phyloP scores from a whole-genome alignment of 495 filamentous ascomycete species.

The Xylaria sp. region DNA sequence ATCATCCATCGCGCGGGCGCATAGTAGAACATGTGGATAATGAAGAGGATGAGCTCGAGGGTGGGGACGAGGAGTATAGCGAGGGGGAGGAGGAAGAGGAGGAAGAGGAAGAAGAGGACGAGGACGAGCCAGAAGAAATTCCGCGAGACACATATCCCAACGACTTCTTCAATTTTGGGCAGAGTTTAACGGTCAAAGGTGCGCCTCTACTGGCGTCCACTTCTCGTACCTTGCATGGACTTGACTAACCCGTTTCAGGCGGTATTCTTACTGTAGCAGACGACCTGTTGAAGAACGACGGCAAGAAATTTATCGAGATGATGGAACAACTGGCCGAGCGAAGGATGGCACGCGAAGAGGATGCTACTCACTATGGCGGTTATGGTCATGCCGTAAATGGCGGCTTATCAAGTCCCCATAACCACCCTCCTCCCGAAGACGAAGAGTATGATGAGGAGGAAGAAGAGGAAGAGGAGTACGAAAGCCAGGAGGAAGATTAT shows the following conservation, averaged over 20 bases:
- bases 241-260: constrained; percentile 63
- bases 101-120: constrained; percentile 72
- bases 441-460: constrained; percentile 80
- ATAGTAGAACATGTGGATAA: constrained; percentile 67
- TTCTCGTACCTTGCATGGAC: constrained; percentile 42
- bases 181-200: constrained; percentile 97
- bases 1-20: constrained; percentile 58
- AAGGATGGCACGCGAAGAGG: constrained; percentile 94
- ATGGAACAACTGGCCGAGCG: constrained; percentile 99
- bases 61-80: constrained; percentile 58
- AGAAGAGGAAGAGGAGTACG: constrained; percentile 89
- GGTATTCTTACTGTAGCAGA: constrained; percentile 98
- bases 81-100: constrained; percentile 70
- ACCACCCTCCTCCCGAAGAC: constrained; percentile 65
- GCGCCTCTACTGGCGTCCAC: constrained; percentile 45
- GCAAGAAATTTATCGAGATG: constrained; percentile 99
- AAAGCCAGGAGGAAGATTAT: constrained; percentile 86
- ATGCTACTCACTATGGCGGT: constrained; percentile 72
- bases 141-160: constrained; percentile 69
- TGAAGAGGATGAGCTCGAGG: constrained; percentile 72
- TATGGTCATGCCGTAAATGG: constrained; percentile 60
- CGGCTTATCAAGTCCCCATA: constrained; percentile 50
- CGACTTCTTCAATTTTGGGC: constrained; percentile 97
- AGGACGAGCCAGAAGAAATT: constrained; percentile 63
- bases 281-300: constrained; percentile 97